A percentile compares a stretch with the other conserved stretches of the same genome.
phyloP scores from a whole-genome alignment of 257 asterid species.

The Coffea canephora region DNA sequence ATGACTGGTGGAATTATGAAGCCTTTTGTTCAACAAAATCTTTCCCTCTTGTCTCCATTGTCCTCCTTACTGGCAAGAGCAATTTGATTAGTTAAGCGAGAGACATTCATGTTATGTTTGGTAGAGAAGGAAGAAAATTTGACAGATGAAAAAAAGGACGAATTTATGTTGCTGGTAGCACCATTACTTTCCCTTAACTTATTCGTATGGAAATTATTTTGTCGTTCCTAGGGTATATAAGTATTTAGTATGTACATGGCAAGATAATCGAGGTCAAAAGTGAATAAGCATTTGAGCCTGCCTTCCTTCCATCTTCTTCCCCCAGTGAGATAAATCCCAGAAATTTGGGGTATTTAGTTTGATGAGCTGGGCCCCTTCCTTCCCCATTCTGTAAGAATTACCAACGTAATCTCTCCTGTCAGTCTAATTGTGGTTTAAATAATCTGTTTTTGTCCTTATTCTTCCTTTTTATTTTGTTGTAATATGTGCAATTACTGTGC shows the following conservation, averaged over 20 bases:
- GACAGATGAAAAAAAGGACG: background rate
- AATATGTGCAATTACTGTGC: background rate
- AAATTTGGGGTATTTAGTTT: background rate
- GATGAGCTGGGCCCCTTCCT: background rate
- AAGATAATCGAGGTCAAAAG: slow-evolving; percentile 1
- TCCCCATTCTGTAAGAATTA: background rate
- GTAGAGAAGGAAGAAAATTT: background rate
- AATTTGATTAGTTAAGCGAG: background rate
- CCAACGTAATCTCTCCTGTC: background rate
- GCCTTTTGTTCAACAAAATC: background rate
- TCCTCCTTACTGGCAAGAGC: background rate
- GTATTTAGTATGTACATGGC: background rate
- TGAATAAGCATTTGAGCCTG: background rate
- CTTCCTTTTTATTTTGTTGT: background rate
- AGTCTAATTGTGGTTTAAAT: background rate
- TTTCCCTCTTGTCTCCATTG: background rate
- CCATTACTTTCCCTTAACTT: background rate
- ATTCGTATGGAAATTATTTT: background rate
- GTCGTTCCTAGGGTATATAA: background rate
- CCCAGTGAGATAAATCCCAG: background rate
- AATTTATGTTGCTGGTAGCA: background rate
- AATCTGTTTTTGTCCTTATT: background rate
- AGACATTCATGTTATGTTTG: background rate
- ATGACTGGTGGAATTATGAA: background rate
- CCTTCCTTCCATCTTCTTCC: background rate